Conservation (phyloP, 2,329 filamentous ascomycete genomes). For the Ceratocystis diversiconidia region DNA sequence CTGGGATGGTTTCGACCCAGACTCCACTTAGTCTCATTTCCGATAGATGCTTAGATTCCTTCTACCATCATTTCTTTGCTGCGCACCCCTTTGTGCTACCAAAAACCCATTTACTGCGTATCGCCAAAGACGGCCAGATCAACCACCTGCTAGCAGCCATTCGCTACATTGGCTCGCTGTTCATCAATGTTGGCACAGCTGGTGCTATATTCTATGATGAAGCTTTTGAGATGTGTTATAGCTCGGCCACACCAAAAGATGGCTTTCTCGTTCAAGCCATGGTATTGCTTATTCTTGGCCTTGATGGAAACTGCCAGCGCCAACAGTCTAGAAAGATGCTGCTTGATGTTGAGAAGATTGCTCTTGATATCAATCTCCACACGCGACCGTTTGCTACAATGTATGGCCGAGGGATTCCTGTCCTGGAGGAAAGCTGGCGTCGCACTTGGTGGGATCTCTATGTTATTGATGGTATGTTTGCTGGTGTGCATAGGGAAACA, state of each 20-base stretch:
- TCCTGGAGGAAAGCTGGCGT: conserved; percentile 70
- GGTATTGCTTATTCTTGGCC: conserved; percentile 58
- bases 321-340: conserved; percentile 55
- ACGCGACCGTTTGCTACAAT: conserved; percentile 49
- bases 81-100: conserved; percentile 46
- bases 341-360: conserved; percentile 51
- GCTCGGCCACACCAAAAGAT: conserved; percentile 34
- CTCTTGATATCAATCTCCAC: conserved; percentile 65
- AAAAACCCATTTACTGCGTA: conserved; percentile 34
- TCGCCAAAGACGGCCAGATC: conserved; percentile 35
- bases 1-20: conserved; percentile 21
- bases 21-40: conserved; percentile 28
- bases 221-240: conserved; percentile 37
- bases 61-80: conserved; percentile 43
- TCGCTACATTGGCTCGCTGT: conserved; percentile 43
- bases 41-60: conserved; percentile 43
- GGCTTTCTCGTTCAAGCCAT: conserved; percentile 63
- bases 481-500: conserved; percentile 60
- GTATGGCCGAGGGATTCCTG: conserved; percentile 48
- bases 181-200: conserved; percentile 34
- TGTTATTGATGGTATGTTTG: conserved; percentile 71
- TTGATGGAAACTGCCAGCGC: conserved; percentile 64
- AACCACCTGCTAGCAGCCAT: conserved; percentile 40
- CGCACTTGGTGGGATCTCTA: conserved; percentile 84
- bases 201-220: conserved; percentile 43